phyloP scores from a whole-genome alignment of 129 eudicot species.

The Saposhnikovia divaricata region DNA sequence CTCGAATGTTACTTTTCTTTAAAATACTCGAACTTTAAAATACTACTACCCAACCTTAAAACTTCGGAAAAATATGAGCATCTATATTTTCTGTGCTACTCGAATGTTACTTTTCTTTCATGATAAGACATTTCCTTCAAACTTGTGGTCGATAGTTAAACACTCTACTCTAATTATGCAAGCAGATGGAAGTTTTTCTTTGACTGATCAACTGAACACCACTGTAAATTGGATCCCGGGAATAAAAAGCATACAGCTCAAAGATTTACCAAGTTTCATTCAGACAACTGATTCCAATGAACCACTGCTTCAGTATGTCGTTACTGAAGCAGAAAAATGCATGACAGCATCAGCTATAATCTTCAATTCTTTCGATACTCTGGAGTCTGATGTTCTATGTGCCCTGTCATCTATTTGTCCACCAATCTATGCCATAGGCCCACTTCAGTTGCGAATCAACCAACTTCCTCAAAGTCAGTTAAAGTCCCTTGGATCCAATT shows the following conservation, averaged over 20 bases:
- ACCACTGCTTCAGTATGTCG: constrained; percentile 41
- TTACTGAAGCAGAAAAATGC: constrained; percentile 68
- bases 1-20: no score
- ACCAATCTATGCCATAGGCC: constrained; percentile 47
- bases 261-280: constrained; percentile 18
- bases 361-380: neutral
- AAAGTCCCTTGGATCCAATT: constrained; percentile 1
- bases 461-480: neutral
- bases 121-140: no score
- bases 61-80: no score
- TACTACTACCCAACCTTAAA: neutral
- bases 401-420: constrained; percentile 32
- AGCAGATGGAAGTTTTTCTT: constrained; percentile 15
- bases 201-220: constrained; percentile 12
- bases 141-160: no score
- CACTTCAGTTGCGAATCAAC: neutral
- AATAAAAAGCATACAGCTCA: constrained; percentile 1
- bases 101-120: no score
- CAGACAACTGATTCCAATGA: constrained; percentile 18
- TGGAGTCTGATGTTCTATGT: neutral
- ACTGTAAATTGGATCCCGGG: constrained; percentile 12
- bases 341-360: constrained; percentile 23
- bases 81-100: neutral
- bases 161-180: neutral
- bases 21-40: neutral